Conservation (phyloP, 352 stramenopile genomes). For the Globisporangium cylindrosporum region DNA sequence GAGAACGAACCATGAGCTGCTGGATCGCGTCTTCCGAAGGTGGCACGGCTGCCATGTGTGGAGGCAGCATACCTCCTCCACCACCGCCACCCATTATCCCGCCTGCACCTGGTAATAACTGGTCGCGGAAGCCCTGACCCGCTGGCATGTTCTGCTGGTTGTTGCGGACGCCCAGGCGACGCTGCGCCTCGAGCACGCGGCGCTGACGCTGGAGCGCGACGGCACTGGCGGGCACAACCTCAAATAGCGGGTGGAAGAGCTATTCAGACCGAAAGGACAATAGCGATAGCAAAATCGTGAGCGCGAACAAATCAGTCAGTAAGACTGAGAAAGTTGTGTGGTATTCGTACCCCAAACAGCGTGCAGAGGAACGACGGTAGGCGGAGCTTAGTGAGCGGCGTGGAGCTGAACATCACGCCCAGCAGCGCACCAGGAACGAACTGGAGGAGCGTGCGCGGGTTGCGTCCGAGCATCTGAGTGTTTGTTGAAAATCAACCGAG, state of each 20-base stretch:
- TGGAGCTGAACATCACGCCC: conserved; percentile 65
- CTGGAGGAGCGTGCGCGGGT: conserved; percentile 48
- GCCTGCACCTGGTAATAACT: conserved; percentile 67
- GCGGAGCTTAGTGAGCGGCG: conserved; percentile 66
- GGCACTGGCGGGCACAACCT: conserved; percentile 68
- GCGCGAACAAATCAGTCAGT: background rate
- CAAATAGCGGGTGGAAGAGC: conserved; percentile 73
- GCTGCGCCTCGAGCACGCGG: conserved; percentile 66
- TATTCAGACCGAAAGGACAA: conserved; percentile 7
- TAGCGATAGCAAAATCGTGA: background rate
- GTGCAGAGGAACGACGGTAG: conserved; percentile 69
- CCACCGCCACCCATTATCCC: conserved; percentile 33
- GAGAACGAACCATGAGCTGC: conserved; percentile 61
- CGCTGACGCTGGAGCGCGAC: conserved; percentile 70
- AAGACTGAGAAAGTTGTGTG: background rate
- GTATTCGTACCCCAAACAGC: conserved; percentile 42
- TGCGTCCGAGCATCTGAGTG: conserved; percentile 60
- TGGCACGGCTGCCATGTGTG: conserved; percentile 56
- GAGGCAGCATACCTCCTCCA: conserved; percentile 49
- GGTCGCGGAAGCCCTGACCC: conserved; percentile 77
- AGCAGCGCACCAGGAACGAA: conserved; percentile 63
- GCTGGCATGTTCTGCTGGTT: conserved; percentile 21
- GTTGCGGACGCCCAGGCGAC: conserved; percentile 58
- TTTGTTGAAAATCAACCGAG: background rate
- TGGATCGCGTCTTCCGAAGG: conserved; percentile 75